Conservation (phyloP, 2,329 filamentous ascomycete genomes). For the Amesomyces nigricolor region DNA sequence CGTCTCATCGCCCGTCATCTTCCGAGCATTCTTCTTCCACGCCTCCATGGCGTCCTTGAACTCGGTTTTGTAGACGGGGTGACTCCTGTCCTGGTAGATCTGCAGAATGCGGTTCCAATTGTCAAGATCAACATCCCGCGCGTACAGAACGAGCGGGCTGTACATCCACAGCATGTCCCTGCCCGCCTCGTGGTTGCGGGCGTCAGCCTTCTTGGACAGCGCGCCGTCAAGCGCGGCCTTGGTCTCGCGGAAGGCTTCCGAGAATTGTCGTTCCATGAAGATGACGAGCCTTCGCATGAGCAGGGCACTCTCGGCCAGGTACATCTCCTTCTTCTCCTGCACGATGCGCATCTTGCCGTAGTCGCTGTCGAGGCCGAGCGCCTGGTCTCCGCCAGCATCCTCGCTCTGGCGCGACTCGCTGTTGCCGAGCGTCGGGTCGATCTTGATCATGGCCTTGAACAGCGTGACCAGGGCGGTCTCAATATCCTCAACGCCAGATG, state of each 20-base stretch:
- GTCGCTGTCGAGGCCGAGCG: conserved; percentile 58
- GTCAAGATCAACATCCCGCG: conserved; percentile 72
- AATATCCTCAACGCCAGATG: conserved; percentile 67
- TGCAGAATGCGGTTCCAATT: conserved; percentile 78
- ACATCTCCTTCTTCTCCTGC: conserved; percentile 89
- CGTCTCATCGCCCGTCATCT: conserved; percentile 68
- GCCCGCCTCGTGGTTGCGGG: conserved; percentile 63
- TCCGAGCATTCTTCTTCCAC: conserved; percentile 76
- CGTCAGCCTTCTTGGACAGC: conserved; percentile 62
- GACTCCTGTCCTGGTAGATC: conserved; percentile 72
- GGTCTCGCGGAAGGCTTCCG: conserved; percentile 65
- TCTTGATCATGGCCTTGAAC: conserved; percentile 89
- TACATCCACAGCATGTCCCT: conserved; percentile 80
- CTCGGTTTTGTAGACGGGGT: conserved; percentile 72
- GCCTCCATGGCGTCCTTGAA: conserved; percentile 70
- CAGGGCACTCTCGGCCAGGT: conserved; percentile 65
- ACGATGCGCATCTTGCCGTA: conserved; percentile 89
- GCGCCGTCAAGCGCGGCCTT: conserved; percentile 58
- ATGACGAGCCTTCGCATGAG: conserved; percentile 77
- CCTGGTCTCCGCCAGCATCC: conserved; percentile 43
- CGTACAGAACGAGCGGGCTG: conserved; percentile 79
- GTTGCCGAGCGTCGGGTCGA: conserved; percentile 71
- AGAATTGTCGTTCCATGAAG: conserved; percentile 78
- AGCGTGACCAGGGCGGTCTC: conserved; percentile 73
- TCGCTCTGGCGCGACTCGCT: conserved; percentile 44